Percentiles rank a stretch among this genome's conserved stretches.
phyloP scores from a whole-genome alignment of 2,329 filamentous ascomycete species.

The Sporothrix mexicana region DNA sequence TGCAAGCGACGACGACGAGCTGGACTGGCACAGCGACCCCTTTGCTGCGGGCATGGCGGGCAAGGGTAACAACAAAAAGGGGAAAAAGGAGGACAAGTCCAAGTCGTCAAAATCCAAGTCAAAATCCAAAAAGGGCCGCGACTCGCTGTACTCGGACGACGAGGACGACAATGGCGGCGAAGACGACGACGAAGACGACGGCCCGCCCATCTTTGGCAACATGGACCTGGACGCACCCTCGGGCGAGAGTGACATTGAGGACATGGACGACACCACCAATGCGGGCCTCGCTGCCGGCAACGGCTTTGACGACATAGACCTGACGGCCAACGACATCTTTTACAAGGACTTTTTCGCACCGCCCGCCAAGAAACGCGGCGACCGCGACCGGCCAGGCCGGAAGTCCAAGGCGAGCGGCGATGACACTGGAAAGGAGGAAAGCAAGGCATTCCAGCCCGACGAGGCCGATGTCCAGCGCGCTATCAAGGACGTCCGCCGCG shows the following conservation, averaged over 20 bases:
- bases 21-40: conserved; percentile 83
- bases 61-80: conserved; percentile 30
- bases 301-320: conserved; percentile 41
- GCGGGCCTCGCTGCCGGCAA: conserved; percentile 50
- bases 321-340: conserved; percentile 85
- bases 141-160: conserved; percentile 29
- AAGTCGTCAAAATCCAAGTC: conserved; percentile 12
- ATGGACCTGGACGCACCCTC: conserved; percentile 75
- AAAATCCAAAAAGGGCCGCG: conserved; percentile 25
- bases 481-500: conserved; percentile 81
- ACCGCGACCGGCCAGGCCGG: conserved; percentile 52
- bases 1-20: conserved; percentile 78
- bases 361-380: conserved; percentile 73
- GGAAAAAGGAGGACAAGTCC: conserved; percentile 41
- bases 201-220: conserved; percentile 83
- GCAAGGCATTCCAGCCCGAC: conserved; percentile 52
- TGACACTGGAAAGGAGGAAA: background rate
- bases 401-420: conserved; percentile 54
- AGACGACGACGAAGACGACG: conserved; percentile 70
- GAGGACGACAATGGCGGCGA: conserved; percentile 45
- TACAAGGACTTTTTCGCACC: conserved; percentile 95
- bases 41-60: conserved; percentile 49
- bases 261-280: conserved; percentile 62
- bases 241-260: conserved; percentile 70
- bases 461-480: conserved; percentile 77